Evolutionary conservation across 768 basidiomycete species (phyloP), one percentile per base, ranked within the genome.

Genomic region (Punctularia strigosozonata): DNA sequence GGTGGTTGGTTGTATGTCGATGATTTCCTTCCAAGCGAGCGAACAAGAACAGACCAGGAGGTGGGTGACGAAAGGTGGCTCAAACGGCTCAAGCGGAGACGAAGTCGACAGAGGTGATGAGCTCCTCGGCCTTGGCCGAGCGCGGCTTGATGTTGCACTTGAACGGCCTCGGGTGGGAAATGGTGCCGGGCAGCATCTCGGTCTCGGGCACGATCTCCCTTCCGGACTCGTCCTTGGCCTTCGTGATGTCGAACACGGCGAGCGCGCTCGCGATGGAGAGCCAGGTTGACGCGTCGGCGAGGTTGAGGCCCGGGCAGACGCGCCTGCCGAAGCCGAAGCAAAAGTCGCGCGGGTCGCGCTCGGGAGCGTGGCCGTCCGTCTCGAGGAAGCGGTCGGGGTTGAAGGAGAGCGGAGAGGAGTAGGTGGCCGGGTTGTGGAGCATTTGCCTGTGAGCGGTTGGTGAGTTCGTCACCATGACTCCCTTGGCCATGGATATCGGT

Each of bases 241-340:
- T 59, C 31, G 35, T 40, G 34, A 68, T 60, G 12, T 46, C 46
- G 43, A 66, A 63, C 2, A 56, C 37, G 3, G 63, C 58, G 20
- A 68, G 50, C 8, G 49, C 52, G 20, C 59, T 59, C 4, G 62
- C 57, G 10, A 59, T 52, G 50, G 59, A 62, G 20, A 68, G 13
- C 13, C 51, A 57, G 3, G 59, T 39, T 3, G 61, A 64, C 1
- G 60, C 55, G 15, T 68, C 63, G 4, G 63, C 69, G 26, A 74
- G 47, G 33, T 63, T 39, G 19, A 58, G 51, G 5, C 69, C 72
- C n/a, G 67, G 62, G 38, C 68, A 69, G 4, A 64, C 42, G 6
- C 61, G 47, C 37, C 64, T 50, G 2, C 64, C 64, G 23, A 58
- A 62, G 6, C 64, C 64, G 38, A 53, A 66, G 6, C 52, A 38